Conservation (phyloP, 768 basidiomycete genomes). For the Collybiopsis luxurians region DNA sequence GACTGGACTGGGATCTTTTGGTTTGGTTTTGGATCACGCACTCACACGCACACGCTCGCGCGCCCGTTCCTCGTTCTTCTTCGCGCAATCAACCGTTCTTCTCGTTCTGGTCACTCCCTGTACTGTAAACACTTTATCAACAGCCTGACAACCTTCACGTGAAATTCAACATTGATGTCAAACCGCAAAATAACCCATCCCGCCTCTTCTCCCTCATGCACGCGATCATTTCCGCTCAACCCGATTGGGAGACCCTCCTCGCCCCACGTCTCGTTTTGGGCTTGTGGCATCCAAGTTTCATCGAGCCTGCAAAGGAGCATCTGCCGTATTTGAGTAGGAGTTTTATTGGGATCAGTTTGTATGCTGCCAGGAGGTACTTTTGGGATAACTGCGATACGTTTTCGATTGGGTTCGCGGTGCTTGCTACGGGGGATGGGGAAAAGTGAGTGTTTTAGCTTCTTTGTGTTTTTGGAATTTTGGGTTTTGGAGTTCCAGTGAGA, state of each 20-base stretch:
- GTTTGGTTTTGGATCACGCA: too few relatives aligned
- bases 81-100: not conserved
- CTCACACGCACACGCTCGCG: too few relatives aligned
- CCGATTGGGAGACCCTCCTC: conserved; percentile 70
- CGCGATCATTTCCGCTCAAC: conserved; percentile 56
- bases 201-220: conserved; percentile 83
- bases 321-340: conserved; percentile 84
- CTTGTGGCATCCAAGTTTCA: conserved; percentile 90
- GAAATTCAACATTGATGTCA: conserved; percentile 89
- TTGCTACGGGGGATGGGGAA: conserved; percentile 73
- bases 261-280: conserved; percentile 81
- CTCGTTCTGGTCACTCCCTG: not conserved
- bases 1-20: too few relatives aligned
- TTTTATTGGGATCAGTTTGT: conserved; percentile 75
- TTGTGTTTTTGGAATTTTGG: conserved; percentile 1
- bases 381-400: conserved; percentile 87
- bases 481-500: too few relatives aligned
- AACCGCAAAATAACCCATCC: conserved; percentile 87
- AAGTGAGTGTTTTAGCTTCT: conserved; percentile 38
- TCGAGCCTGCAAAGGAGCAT: conserved; percentile 67
- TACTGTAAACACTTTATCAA: not conserved
- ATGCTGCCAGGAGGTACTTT: conserved; percentile 81
- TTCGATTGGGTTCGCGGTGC: conserved; percentile 72
- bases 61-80: not conserved
- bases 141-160: conserved; percentile 76